phyloP scores from a whole-genome alignment of 2,329 filamentous ascomycete species.

The Penicillium palitans region DNA sequence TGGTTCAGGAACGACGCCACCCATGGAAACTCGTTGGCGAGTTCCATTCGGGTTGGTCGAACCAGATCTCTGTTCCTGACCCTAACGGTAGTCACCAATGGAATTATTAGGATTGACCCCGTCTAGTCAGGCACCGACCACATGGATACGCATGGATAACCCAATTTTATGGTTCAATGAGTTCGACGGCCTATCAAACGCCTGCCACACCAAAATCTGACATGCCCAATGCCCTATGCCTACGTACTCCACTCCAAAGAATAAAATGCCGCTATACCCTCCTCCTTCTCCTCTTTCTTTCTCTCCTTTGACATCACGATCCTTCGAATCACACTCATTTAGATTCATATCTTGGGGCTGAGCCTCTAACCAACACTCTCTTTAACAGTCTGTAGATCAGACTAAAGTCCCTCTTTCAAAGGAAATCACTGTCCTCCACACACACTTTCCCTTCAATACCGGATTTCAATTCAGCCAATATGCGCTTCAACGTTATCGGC shows the following conservation, averaged over 20 bases:
- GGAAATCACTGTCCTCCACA: neutral
- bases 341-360: slow-evolving; percentile 6
- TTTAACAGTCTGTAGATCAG: slow-evolving; percentile 15
- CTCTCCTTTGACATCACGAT: slow-evolving; percentile 6
- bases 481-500: slow-evolving; percentile 14
- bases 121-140: slow-evolving; percentile 1
- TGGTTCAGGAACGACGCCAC: neutral
- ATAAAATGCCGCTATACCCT: slow-evolving; percentile 11
- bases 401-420: slow-evolving; percentile 4
- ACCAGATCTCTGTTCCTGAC: neutral
- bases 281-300: neutral
- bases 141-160: slow-evolving; percentile 6
- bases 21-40: neutral
- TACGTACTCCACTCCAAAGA: slow-evolving; percentile 4
- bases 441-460: slow-evolving; percentile 1
- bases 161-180: slow-evolving; percentile 1
- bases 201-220: neutral
- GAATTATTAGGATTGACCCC: neutral
- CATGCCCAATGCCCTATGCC: neutral
- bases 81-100: neutral
- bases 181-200: slow-evolving; percentile 1
- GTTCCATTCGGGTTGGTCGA: slow-evolving; percentile 9
- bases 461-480: slow-evolving; percentile 6
- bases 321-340: slow-evolving; percentile 14
- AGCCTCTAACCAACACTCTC: slow-evolving; percentile 6